phyloP scores from a whole-genome alignment of 331 rosid genomes.

The Quercus phellos region DNA sequence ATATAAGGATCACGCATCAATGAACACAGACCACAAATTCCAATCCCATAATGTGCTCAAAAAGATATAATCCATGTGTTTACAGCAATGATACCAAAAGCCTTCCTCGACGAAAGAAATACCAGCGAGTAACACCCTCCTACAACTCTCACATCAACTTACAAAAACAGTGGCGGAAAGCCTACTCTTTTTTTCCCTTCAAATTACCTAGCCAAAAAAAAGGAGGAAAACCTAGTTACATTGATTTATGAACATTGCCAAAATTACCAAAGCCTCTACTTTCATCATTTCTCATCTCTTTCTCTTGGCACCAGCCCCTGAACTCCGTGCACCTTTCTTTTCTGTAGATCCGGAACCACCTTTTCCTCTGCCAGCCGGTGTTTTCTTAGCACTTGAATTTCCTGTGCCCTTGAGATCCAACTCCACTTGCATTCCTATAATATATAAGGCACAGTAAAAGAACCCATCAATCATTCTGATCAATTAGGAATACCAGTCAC shows the following conservation, averaged over 20 bases:
- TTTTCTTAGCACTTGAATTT: slow-evolving; percentile 52
- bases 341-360: slow-evolving; percentile 44
- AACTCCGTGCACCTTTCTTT: slow-evolving; percentile 55
- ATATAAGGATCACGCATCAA: background rate
- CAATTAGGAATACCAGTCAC: background rate
- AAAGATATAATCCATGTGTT: slow-evolving; percentile 4
- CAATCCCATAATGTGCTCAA: background rate
- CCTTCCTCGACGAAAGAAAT: background rate
- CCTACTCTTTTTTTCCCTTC: background rate
- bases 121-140: background rate
- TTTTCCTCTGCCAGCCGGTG: slow-evolving; percentile 58
- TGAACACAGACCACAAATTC: background rate
- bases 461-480: background rate
- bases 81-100: background rate
- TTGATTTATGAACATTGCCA: background rate
- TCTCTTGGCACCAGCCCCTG: slow-evolving; percentile 67
- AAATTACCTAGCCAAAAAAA: background rate
- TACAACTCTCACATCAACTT: background rate
- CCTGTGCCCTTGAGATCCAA: slow-evolving; percentile 70
- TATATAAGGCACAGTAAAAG: background rate
- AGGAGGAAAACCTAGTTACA: background rate
- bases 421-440: slow-evolving; percentile 62
- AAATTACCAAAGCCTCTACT: background rate
- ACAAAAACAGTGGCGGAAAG: background rate
- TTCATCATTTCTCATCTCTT: slow-evolving; percentile 52